Evolutionary conservation across 1,139 yeast species (phyloP), one percentile per base, ranked within the genome.

Genomic region (Hansenula anomala): DNA sequence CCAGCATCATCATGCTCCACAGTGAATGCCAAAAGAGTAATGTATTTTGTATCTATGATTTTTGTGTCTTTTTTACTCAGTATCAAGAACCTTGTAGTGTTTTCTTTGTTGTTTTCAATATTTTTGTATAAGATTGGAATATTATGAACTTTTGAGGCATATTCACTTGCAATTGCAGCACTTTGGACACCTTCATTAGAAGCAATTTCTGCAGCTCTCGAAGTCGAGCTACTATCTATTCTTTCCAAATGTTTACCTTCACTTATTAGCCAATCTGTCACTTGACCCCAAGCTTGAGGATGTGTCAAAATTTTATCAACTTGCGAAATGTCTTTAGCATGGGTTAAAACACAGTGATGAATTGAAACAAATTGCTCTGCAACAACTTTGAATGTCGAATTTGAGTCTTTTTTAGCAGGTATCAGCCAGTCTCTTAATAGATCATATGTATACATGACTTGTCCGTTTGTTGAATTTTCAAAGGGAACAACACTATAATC

Each of bases 221-320:
- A 82, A 0, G 97, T 92, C 0, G 96, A 86, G 3, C 75, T 69
- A 1, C 82, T 71, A 59, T 89, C 96, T 11, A 83, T 65, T 44
- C 60, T 70, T 35, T 69, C 68, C n/a, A 74, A 45, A 14, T 60
- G 42, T 28, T 64, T 59, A 28, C 63, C 61, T 36, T 68, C 51
- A 4, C 59, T 47, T n/a, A 58, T 54, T 37, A 84, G 56, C 57
- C 80, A 82, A 12, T 66, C 59, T 3, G 74, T 68, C 33, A 87
- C 82, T 58, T 92, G 98, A 4, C 97, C 95, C 98, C 98, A 92
- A 0, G 89, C 98, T 58, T 92, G 98, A 4, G 98, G 97, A 60
- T 92, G 98, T 3, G 96, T 84, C 63, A 86, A 86, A 20, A 92
- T 72, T 29, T 71, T 75, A 14, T 63, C 62, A 38, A 82, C 71